A percentile compares a stretch with the other conserved stretches of the same genome.
Conservation (phyloP, 139 green algal species). For the Tetraselmis chui region DNA sequence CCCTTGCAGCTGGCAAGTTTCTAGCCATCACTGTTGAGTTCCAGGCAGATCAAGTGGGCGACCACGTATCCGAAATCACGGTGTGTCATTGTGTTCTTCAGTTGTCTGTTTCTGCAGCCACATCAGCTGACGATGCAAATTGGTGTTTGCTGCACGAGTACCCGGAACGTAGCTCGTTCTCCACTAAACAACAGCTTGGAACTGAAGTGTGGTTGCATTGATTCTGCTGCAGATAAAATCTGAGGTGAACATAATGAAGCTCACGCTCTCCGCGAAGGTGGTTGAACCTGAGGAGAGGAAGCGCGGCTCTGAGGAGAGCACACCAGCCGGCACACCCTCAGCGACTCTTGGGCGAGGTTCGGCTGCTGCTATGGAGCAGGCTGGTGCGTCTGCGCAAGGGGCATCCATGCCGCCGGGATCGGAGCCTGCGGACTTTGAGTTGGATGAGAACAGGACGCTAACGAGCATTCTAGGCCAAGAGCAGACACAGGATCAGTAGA, state of each 20-base stretch:
- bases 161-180: no score
- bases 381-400: no score
- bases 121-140: no score
- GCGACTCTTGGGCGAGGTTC: no score
- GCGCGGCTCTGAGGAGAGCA: neutral
- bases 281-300: conserved; percentile 1
- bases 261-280: conserved; percentile 49
- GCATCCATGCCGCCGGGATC: no score
- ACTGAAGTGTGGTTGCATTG: no score
- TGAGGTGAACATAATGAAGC: conserved; percentile 44
- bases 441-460: neutral
- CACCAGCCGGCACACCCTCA: neutral
- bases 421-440: neutral
- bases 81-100: neutral
- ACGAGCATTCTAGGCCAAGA: neutral
- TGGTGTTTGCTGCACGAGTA: no score
- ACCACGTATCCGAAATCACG: conserved; percentile 8
- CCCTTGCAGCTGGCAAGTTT: conserved; percentile 49
- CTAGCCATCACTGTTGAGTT: conserved; percentile 44
- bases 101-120: no score
- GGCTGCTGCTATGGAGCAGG: no score
- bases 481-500: neutral
- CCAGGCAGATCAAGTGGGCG: conserved; percentile 31
- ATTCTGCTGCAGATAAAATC: conserved; percentile 39
- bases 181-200: no score